Base-by-base conservation (phyloP, 768 basidiomycete species). In the Leccinum rimulosum region DNA sequence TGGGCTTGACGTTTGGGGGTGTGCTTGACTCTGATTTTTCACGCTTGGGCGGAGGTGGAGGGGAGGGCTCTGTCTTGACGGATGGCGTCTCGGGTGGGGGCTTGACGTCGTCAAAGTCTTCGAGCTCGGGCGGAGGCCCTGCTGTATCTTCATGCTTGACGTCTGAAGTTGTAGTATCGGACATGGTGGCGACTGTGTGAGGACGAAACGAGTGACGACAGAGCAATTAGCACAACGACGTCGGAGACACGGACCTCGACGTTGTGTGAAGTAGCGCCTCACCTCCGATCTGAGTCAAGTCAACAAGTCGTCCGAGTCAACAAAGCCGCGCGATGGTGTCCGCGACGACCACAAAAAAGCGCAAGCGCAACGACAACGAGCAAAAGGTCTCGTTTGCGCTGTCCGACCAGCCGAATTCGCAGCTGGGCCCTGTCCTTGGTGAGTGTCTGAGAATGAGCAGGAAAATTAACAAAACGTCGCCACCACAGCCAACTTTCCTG, bases 401-500 rank as follows among this genome's bases (percentile, higher is more conserved):
- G 56, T 75, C 77, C 36, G 57, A 61, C 58, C 70, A 70, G 63
- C 71, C 71, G 51, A 73, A 61, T 55, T 65, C 71, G 27, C 75
- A 75, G 67, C 67, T 76, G 33, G 84, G 83, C 19, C 83, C 84
- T 54, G 76, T 83, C 35, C 75, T 85, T 53, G 83, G 84, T 84
- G 65, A 68, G 78, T 72, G 58, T 35, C 52, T 22, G n/a, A 57
- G 51, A 36, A 49, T 55, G 64, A 50, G 1, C 2, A 51, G 1
- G 58, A 64, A 45, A 45, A 45, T 11, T 19, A 45, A 45, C n/a
- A 43, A n/a, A 43, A n/a, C 27, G 47, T 63, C 58, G 56, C 64
- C 53, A 62, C 60, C 61, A 57, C 66, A 88, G 86, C 77, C 30
- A 81, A 78, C 63, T 92, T 89, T 71, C 91, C 91, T 45, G 82